phyloP scores from a whole-genome alignment of 805 yeast species.

The Saccharomycopsis vini region DNA sequence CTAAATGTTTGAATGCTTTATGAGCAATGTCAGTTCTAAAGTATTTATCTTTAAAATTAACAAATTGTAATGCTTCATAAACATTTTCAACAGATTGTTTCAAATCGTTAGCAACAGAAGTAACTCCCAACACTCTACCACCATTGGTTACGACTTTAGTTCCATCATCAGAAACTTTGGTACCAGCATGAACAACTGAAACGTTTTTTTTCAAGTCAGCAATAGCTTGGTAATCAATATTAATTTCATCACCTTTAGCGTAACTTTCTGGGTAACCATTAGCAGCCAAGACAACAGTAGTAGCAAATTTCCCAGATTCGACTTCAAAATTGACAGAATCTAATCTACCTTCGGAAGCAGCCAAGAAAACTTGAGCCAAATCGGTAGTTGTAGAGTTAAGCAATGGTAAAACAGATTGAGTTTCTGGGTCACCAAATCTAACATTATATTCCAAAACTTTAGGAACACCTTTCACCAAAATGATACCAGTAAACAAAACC shows the following conservation, averaged over 20 bases:
- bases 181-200: slow-evolving; percentile 93
- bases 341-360: slow-evolving; percentile 88
- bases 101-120: slow-evolving; percentile 72
- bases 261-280: slow-evolving; percentile 94
- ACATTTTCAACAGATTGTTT: slow-evolving; percentile 80
- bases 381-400: slow-evolving; percentile 70
- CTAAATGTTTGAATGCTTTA: slow-evolving; percentile 70
- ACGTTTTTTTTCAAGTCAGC: slow-evolving; percentile 37
- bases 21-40: slow-evolving; percentile 93
- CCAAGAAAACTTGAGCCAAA: slow-evolving; percentile 83
- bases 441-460: slow-evolving; percentile 95
- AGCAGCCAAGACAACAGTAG: slow-evolving; percentile 94
- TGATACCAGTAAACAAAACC: slow-evolving; percentile 88
- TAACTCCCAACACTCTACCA: slow-evolving; percentile 94
- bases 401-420: slow-evolving; percentile 90
- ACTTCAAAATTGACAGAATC: slow-evolving; percentile 65
- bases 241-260: slow-evolving; percentile 77
- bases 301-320: slow-evolving; percentile 51
- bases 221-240: slow-evolving; percentile 31
- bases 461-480: slow-evolving; percentile 74
- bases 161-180: slow-evolving; percentile 45
- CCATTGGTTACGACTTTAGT: slow-evolving; percentile 73
- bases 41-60: slow-evolving; percentile 66
- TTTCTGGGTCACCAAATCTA: slow-evolving; percentile 98
- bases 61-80: slow-evolving; percentile 72